phyloP scores from a whole-genome alignment of 2,329 filamentous ascomycete species.

The Boeremia lycopersici region DNA sequence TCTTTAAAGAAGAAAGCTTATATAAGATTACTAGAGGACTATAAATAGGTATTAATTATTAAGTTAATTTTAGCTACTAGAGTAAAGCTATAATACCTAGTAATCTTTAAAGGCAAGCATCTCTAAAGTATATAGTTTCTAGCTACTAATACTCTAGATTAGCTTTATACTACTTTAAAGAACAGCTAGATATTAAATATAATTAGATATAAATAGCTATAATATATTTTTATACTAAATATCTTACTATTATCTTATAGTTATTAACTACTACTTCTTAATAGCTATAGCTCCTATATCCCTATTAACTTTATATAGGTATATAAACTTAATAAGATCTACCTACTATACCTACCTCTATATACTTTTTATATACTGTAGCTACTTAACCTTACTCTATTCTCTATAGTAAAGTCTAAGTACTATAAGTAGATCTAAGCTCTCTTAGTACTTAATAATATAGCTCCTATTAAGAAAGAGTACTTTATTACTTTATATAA shows the following conservation, averaged over 20 bases:
- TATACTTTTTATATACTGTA: too few relatives aligned
- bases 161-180: conserved; percentile 16
- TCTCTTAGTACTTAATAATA: too few relatives aligned
- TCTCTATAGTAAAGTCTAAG: too few relatives aligned
- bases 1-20: conserved; percentile 23
- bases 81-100: conserved; percentile 7
- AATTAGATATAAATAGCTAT: conserved; percentile 11
- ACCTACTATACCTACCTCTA: not conserved
- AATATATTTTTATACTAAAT: conserved; percentile 9
- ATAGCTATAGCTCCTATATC: conserved; percentile 5
- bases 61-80: conserved; percentile 17
- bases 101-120: conserved; percentile 26
- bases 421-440: too few relatives aligned
- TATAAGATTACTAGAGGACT: conserved; percentile 23
- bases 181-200: conserved; percentile 21
- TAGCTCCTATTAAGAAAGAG: too few relatives aligned
- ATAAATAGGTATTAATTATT: conserved; percentile 25
- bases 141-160: conserved; percentile 16
- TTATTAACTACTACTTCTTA: conserved; percentile 11
- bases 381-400: too few relatives aligned
- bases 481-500: too few relatives aligned
- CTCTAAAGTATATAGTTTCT: too few relatives aligned
- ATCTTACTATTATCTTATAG: not conserved
- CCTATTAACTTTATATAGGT: conserved; percentile 6
- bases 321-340: not conserved